Percentiles rank a stretch among this genome's conserved stretches.
Conservation (phyloP, 371 early-diverging fungal genomes). For the Mortierella sp. region DNA sequence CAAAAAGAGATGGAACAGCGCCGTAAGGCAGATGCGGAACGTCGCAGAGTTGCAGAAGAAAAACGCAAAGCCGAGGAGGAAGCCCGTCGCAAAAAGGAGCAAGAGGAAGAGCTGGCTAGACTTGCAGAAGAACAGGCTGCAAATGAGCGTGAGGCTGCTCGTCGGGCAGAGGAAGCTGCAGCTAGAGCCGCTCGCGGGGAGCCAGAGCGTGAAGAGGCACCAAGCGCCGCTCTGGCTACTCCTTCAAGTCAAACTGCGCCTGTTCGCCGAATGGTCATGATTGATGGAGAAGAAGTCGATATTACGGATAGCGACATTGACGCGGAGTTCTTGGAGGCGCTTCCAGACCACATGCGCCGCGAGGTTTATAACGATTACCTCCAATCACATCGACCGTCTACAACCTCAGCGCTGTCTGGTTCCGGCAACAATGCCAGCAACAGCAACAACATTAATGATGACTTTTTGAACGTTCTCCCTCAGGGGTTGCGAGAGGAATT, state of each 20-base stretch:
- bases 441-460: conserved; percentile 65
- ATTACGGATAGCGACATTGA: conserved; percentile 97
- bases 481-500: conserved; percentile 86
- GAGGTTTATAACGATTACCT: conserved; percentile 92
- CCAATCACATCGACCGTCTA: conserved; percentile 61
- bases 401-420: conserved; percentile 26
- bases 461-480: conserved; percentile 86
- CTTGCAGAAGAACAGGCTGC: conserved; percentile 42
- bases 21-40: conserved; percentile 65
- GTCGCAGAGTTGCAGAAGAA: conserved; percentile 62
- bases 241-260: conserved; percentile 47
- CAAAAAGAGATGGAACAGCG: conserved; percentile 70
- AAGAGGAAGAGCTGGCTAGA: conserved; percentile 34
- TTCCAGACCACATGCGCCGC: conserved; percentile 94
- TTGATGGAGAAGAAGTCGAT: conserved; percentile 84
- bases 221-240: conserved; percentile 41
- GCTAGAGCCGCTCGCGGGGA: conserved; percentile 50
- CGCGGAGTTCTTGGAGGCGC: conserved; percentile 91
- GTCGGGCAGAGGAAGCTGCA: conserved; percentile 30
- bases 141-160: conserved; percentile 23
- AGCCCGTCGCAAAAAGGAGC: conserved; percentile 56
- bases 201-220: conserved; percentile 49
- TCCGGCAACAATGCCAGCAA: conserved; percentile 5
- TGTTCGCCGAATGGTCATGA: conserved; percentile 60
- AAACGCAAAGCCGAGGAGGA: conserved; percentile 65